Evolutionary conservation across 352 stramenopile species (phyloP).

Genomic region (Phytopythium montanum): DNA sequence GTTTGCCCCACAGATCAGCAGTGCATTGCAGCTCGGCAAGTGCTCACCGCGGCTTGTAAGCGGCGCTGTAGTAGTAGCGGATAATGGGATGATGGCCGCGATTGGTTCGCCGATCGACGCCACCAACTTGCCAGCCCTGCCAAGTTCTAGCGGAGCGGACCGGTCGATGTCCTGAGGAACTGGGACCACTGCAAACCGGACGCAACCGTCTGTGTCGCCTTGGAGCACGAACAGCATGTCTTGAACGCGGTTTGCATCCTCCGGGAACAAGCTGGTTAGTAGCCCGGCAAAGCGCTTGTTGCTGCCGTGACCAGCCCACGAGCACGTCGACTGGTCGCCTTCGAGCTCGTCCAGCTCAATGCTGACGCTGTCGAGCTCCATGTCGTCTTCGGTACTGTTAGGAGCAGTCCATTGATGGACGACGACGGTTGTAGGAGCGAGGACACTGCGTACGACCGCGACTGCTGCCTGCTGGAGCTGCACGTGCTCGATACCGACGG

Average conservation of each 20-base stretch:
- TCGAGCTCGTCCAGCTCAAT: conserved; percentile 55
- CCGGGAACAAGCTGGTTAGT: conserved; percentile 24
- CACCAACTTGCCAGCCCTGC: conserved; percentile 16
- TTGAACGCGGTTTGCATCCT: conserved; percentile 2
- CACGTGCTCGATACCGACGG: conserved; percentile 24
- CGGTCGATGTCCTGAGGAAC: neutral
- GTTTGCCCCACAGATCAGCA: conserved; percentile 19
- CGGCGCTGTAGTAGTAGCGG: neutral
- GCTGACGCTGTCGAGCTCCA: neutral
- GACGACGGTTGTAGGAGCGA: conserved; percentile 41
- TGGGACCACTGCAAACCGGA: conserved; percentile 33
- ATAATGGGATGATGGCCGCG: conserved; percentile 29
- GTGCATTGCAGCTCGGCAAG: conserved; percentile 9
- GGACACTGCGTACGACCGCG: conserved; percentile 40
- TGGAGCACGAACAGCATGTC: conserved; percentile 36
- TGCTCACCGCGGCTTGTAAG: neutral
- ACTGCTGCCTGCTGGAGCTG: conserved; percentile 9
- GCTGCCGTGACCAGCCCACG: conserved; percentile 18
- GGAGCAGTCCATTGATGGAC: neutral
- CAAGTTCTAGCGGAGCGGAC: conserved; percentile 5
- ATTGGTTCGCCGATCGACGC: conserved; percentile 24
- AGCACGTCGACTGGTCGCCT: conserved; percentile 57
- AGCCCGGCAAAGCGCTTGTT: conserved; percentile 12
- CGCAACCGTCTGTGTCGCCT: conserved; percentile 48
- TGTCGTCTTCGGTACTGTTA: conserved; percentile 6